These are phyloP conservation scores for Oenanthe javanica DNA, from an alignment of 140 eudicot species.

Conservation along the genomic window DNA sequence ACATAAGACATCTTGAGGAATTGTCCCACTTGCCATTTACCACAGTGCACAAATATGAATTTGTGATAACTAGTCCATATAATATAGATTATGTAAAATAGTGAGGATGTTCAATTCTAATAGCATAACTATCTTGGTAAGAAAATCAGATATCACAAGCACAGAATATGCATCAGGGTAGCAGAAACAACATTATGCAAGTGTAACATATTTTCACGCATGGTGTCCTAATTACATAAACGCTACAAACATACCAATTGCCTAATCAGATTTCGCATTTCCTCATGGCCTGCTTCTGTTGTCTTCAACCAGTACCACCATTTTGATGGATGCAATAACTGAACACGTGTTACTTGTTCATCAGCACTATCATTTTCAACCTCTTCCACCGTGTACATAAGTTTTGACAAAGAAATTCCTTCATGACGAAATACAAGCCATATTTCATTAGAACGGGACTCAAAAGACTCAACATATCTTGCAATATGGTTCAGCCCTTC, in stretches of 20 bases:
- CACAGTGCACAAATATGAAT: neutral
- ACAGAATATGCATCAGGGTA: neutral
- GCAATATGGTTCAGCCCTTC: slow-evolving; percentile 92
- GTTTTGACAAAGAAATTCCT: slow-evolving; percentile 88
- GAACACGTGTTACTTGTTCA: slow-evolving; percentile 58
- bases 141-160: neutral
- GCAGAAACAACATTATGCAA: neutral
- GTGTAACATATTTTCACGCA: too few species aligned
- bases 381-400: slow-evolving; percentile 81
- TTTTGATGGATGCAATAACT: slow-evolving; percentile 73
- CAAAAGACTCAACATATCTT: slow-evolving; percentile 96
- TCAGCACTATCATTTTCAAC: slow-evolving; percentile 35
- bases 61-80: neutral
- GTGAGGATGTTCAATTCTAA: neutral
- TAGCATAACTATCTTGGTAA: neutral
- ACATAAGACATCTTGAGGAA: neutral
- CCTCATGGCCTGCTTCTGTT: slow-evolving; percentile 80
- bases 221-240: neutral
- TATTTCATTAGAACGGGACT: slow-evolving; percentile 84
- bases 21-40: neutral
- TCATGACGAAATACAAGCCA: slow-evolving; percentile 98
- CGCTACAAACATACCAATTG: slow-evolving; percentile 57
- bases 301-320: slow-evolving; percentile 99
- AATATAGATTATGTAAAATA: neutral
- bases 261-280: slow-evolving; percentile 72